These are phyloP conservation scores for Funneliformis mosseae DNA, from an alignment of 192 early-diverging fungal genomes.

Conservation along the genomic window DNA sequence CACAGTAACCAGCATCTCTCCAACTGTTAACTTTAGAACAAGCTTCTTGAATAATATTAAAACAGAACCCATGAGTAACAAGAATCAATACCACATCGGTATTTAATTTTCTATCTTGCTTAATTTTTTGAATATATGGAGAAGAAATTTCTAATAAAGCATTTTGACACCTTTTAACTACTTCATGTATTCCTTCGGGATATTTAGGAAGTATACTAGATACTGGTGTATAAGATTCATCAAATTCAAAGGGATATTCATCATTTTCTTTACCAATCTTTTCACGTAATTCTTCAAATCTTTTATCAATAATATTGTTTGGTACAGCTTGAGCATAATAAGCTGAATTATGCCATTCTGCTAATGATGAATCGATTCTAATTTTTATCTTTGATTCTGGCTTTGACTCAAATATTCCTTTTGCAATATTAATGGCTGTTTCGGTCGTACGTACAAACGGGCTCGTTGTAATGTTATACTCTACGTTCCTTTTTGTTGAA, in stretches of 20 bases:
- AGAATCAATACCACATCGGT: constrained; percentile 15
- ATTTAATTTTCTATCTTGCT: neutral
- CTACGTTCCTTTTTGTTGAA: constrained; percentile 20
- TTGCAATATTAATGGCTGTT: constrained; percentile 43
- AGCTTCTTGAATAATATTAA: constrained; percentile 24
- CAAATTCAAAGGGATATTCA: neutral
- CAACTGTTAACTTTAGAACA: constrained; percentile 4
- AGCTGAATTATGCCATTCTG: constrained; percentile 8
- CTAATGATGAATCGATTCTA: constrained; percentile 3
- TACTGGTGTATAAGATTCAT: constrained; percentile 1
- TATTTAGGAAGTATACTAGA: neutral
- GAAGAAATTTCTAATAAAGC: neutral
- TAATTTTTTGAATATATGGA: neutral
- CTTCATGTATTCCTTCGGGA: constrained; percentile 8
- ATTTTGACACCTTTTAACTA: neutral
- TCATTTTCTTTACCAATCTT: neutral
- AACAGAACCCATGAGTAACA: constrained; percentile 22
- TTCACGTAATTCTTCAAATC: neutral
- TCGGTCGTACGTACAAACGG: constrained; percentile 43
- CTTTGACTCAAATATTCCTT: constrained; percentile 27
- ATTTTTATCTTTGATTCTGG: neutral
- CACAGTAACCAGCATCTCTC: constrained; percentile 5
- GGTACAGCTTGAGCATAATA: constrained; percentile 16
- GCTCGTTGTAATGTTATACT: constrained; percentile 43
- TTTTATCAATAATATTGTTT: neutral